phyloP scores from a whole-genome alignment of 257 asterid genomes.

The Penstemon barbatus region DNA sequence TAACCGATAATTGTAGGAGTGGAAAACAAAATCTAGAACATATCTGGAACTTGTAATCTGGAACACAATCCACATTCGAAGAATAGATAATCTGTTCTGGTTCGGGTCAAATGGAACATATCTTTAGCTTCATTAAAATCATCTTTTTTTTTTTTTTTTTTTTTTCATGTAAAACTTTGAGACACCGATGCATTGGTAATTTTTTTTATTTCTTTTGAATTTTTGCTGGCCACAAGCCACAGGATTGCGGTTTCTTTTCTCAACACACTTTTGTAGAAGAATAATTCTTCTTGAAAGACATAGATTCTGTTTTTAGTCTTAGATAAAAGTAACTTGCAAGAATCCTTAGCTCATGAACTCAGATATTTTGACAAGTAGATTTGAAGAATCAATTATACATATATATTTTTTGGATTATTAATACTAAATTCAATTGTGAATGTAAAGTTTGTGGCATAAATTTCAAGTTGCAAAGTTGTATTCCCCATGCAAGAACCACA shows the following conservation, averaged over 20 bases:
- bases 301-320: constrained; percentile 18
- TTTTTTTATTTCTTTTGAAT: neutral
- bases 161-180: constrained; percentile 1
- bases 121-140: neutral
- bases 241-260: constrained; percentile 12
- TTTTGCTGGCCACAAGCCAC: neutral
- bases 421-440: neutral
- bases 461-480: constrained; percentile 1
- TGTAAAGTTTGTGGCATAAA: constrained; percentile 1
- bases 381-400: neutral
- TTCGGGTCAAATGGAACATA: neutral
- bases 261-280: constrained; percentile 15
- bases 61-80: constrained; percentile 2
- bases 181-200: constrained; percentile 5
- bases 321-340: constrained; percentile 16
- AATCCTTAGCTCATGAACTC: constrained; percentile 26
- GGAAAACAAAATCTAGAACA: too few relatives aligned
- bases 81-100: neutral
- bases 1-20: too few relatives aligned
- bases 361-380: constrained; percentile 19
- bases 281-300: constrained; percentile 27
- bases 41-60: neutral
- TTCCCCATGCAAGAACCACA: constrained; percentile 1
- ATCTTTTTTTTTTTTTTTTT: neutral
- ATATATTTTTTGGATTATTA: constrained; percentile 9